phyloP scores from a whole-genome alignment of 345 rosid genomes.

The Arabis alpina region DNA sequence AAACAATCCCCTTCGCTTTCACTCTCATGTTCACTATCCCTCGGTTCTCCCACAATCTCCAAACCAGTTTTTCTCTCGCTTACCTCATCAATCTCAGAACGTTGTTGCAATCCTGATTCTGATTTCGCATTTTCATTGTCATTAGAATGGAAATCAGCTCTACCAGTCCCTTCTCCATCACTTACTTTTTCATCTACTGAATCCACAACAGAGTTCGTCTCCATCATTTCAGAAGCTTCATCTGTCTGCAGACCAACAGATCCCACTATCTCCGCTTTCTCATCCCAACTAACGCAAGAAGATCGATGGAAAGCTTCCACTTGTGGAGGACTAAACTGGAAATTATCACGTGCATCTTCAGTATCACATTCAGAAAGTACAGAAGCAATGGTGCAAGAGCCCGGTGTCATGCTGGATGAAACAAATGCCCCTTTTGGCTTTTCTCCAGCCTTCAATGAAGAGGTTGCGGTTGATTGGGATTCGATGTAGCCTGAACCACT shows the following conservation, averaged over 20 bases:
- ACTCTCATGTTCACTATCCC: slow-evolving; percentile 53
- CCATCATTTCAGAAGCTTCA: slow-evolving; percentile 44
- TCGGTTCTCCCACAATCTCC: slow-evolving; percentile 71
- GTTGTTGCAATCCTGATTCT: slow-evolving; percentile 39
- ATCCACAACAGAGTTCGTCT: slow-evolving; percentile 16
- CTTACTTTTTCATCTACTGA: slow-evolving; percentile 31
- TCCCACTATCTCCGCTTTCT: slow-evolving; percentile 73
- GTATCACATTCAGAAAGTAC: slow-evolving; percentile 48
- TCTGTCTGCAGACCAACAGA: slow-evolving; percentile 43
- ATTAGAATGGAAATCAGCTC: slow-evolving; percentile 34
- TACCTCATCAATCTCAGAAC: slow-evolving; percentile 65
- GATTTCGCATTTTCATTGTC: slow-evolving; percentile 44
- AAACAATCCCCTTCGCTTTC: slow-evolving; percentile 83
- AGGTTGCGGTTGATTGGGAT: slow-evolving; percentile 50
- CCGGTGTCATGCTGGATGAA: slow-evolving; percentile 51
- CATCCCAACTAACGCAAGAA: slow-evolving; percentile 75
- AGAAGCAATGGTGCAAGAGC: slow-evolving; percentile 50
- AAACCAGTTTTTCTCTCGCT: slow-evolving; percentile 41
- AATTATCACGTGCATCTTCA: slow-evolving; percentile 42
- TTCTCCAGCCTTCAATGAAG: slow-evolving; percentile 56
- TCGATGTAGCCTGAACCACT: slow-evolving; percentile 65
- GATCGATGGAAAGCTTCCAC: slow-evolving; percentile 50
- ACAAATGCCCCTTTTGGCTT: slow-evolving; percentile 45
- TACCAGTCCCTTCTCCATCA: slow-evolving; percentile 37
- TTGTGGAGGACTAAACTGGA: slow-evolving; percentile 46